Base-by-base conservation (phyloP, 768 basidiomycete species). In the Tricholoma terreum region DNA sequence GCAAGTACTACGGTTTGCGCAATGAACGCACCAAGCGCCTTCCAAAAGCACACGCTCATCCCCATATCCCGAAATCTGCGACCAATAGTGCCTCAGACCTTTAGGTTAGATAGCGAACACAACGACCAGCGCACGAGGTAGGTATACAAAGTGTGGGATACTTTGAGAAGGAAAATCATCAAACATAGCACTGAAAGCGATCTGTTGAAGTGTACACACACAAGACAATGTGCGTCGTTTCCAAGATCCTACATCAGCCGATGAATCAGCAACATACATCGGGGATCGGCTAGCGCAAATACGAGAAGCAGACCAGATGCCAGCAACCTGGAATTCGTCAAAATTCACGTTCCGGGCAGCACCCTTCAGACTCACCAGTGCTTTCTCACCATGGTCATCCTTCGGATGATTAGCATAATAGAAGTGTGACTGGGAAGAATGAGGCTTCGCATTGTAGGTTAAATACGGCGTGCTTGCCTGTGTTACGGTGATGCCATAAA, bases 401-500 rank as follows among this genome's bases (percentile, higher is more conserved):
- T 72, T 73, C 2, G 75, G 75, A 59, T 74, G 78, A 42, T 70
- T 67, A 36, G 69, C 59, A 52, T 71, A 79, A 61, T 80, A 80
- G 51, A 77, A 76, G 63, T 78, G 78, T 14, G 69, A 61, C 77
- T 80, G 54, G 9, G 36, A 31, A 45, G 2, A 40, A 40, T 10
- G 31, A 19, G 4, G 21, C 9, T 36, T 56, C 15, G 51, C 36
- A 33, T 35, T 9, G 9, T 14, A 22, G 21, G 21, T 15, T 35
- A 19, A 40, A 35, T n/a, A 27, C 14, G 15, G 19, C 10, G 38
- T 33, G 46, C 69, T 54, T 48, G 72, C 77, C 68, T 78, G 78
- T 22, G 79, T 65, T 12, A 73, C 75, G 1, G 77, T 80, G 22
- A 80, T 75, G 9, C 78, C 77, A 56, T 78, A 79, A 55, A 78